These are phyloP conservation scores for Murraya paniculata DNA, from an alignment of 345 rosid genomes.

Conservation along the genomic window DNA sequence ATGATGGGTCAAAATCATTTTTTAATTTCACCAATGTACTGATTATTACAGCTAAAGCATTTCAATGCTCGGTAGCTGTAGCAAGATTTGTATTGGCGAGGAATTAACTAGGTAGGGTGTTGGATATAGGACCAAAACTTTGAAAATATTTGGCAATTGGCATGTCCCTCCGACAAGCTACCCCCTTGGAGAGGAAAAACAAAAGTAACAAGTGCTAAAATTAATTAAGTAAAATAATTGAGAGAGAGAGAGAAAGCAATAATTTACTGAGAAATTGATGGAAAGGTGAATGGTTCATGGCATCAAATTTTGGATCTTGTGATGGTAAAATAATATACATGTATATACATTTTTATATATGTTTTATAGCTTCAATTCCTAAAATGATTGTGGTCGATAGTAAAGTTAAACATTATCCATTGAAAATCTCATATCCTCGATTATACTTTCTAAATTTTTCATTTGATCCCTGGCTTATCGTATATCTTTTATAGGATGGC, in stretches of 20 bases:
- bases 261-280: not conserved
- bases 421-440: no score
- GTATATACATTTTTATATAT: no score
- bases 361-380: no score
- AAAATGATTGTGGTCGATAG: no score
- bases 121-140: not conserved
- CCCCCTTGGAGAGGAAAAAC: not conserved
- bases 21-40: not conserved
- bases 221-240: not conserved
- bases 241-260: slow-evolving; percentile 5
- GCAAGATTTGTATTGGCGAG: no score
- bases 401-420: no score
- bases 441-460: no score
- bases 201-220: not conserved
- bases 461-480: no score
- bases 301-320: slow-evolving; percentile 25
- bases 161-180: not conserved
- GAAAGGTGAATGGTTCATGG: not conserved
- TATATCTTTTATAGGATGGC: no score
- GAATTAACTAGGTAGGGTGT: not conserved
- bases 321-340: not conserved
- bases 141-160: not conserved
- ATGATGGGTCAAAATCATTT: not conserved
- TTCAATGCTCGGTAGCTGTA: not conserved
- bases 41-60: not conserved